A percentile compares a stretch with the other conserved stretches of the same genome.
phyloP scores from a whole-genome alignment of 2,329 filamentous ascomycete genomes.

The Epichloe sylvatica region DNA sequence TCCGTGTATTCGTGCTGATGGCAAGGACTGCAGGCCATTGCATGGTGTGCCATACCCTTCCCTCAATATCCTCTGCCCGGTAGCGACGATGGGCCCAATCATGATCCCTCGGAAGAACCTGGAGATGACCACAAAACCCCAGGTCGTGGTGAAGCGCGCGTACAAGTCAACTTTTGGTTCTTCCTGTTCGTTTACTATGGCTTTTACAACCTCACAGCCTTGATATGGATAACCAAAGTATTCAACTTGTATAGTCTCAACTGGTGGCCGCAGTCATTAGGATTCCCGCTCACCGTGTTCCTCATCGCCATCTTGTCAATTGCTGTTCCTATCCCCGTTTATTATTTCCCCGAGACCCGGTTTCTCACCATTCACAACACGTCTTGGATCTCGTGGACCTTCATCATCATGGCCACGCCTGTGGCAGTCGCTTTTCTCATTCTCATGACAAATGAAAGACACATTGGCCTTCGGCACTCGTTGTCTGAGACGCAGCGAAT shows the following conservation, averaged over 20 bases:
- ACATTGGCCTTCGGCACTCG: constrained; percentile 44
- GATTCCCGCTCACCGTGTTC: constrained; percentile 50
- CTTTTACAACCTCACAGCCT: constrained; percentile 51
- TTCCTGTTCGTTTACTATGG: constrained; percentile 58
- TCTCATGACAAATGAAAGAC: constrained; percentile 48
- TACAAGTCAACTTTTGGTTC: constrained; percentile 58
- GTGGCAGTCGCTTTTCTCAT: constrained; percentile 52
- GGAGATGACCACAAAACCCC: constrained; percentile 27
- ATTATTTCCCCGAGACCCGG: constrained; percentile 36
- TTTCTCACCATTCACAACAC: constrained; percentile 50
- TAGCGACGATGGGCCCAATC: constrained; percentile 21
- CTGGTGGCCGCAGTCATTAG: constrained; percentile 53
- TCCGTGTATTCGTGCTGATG: background rate
- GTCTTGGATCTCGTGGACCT: constrained; percentile 55
- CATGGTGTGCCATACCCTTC: constrained; percentile 52
- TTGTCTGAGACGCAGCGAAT: constrained; percentile 54
- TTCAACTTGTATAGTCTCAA: constrained; percentile 60
- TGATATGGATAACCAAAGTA: constrained; percentile 58
- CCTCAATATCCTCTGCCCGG: constrained; percentile 45
- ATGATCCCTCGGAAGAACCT: constrained; percentile 9
- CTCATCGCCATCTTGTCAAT: constrained; percentile 48
- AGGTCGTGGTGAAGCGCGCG: constrained; percentile 48
- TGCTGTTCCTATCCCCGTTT: constrained; percentile 44
- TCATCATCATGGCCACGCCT: constrained; percentile 55
- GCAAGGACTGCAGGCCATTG: constrained; percentile 33